Conservation (phyloP, 2,329 filamentous ascomycete genomes). For the Xylariaceae sp. region DNA sequence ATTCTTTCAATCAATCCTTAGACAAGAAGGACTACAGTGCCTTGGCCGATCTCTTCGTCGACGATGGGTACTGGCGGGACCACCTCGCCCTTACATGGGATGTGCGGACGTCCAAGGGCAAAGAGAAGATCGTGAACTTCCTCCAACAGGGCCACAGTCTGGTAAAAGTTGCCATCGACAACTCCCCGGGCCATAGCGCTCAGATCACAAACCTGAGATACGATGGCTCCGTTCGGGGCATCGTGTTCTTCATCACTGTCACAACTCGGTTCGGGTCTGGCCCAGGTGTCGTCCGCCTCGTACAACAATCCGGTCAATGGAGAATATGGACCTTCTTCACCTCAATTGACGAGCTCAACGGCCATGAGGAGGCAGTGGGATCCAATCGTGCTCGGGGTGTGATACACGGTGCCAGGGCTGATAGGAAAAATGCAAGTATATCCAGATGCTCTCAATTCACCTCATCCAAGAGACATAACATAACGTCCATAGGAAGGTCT, state of each 20-base stretch:
- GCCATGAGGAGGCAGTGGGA: conserved; percentile 41
- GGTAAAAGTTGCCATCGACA: conserved; percentile 39
- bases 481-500: neutral
- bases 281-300: conserved; percentile 47
- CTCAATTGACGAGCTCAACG: conserved; percentile 42
- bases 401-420: conserved; percentile 42
- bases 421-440: conserved; percentile 41
- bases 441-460: neutral
- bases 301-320: conserved; percentile 41
- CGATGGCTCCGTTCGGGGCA: conserved; percentile 41
- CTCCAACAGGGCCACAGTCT: conserved; percentile 32
- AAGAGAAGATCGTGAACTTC: conserved; percentile 37
- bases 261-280: conserved; percentile 45
- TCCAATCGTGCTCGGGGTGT: conserved; percentile 45
- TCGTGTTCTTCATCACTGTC: conserved; percentile 49
- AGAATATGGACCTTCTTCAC: conserved; percentile 52
- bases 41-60: conserved; percentile 43
- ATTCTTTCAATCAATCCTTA: conserved; percentile 39
- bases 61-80: conserved; percentile 55
- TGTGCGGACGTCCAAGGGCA: conserved; percentile 49
- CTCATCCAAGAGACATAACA: too few species aligned
- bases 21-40: conserved; percentile 32
- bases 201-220: conserved; percentile 41
- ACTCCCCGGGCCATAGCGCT: conserved; percentile 39
- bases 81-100: conserved; percentile 54